Evolutionary conservation across 2,329 filamentous ascomycete species (phyloP), one percentile per base, ranked within the genome.

Genomic region (Aspergillus niger): DNA sequence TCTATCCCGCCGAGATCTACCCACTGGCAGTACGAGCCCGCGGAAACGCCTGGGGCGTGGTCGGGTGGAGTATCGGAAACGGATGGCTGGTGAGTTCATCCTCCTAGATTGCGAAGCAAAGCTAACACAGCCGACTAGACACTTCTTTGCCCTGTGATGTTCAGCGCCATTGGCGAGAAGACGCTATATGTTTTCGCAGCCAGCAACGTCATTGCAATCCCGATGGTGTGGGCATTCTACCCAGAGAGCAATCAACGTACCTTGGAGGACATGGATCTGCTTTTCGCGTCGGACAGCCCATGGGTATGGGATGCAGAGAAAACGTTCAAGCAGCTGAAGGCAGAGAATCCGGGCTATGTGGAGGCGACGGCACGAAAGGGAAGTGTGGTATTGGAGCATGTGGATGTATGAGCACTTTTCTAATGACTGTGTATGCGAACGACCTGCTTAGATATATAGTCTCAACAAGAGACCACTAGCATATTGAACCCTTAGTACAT

Each of bases 31-130:
- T 91, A 0, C 83, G 90, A 22, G 89, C 90, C 1, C 88, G 89
- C 66, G 90, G 89, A 5, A 92, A 91, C 62, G 88, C 89, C 0
- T 91, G 86, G 83, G 89, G 90, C 20, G 89, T 92, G 0, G 84
- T 91, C 0, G 89, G 90, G 0, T 92, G 89, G 90, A 85, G 82
- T 13, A 90, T 92, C 54, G 89, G 90, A 0, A 91, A 91, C 65
- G 89, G 88, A 15, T 90, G 87, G 86, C 73, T 84, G 64, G 77
- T 80, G 62, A 69, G 77, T 70, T 11, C 11, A 28, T 17, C 20
- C 30, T 15, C 17, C 17, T 73, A 62, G 22, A 56, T 66, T 49
- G 47, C 68, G 32, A 69, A 70, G 59, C 59, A 3, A 73, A 48
- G 28, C 49, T 59, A 57, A 41, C 32, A 3, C 0, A 13, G 11